Evolutionary conservation across 2,329 filamentous ascomycete genomes (phyloP).

Genomic region (Pyrenophora graminea): DNA sequence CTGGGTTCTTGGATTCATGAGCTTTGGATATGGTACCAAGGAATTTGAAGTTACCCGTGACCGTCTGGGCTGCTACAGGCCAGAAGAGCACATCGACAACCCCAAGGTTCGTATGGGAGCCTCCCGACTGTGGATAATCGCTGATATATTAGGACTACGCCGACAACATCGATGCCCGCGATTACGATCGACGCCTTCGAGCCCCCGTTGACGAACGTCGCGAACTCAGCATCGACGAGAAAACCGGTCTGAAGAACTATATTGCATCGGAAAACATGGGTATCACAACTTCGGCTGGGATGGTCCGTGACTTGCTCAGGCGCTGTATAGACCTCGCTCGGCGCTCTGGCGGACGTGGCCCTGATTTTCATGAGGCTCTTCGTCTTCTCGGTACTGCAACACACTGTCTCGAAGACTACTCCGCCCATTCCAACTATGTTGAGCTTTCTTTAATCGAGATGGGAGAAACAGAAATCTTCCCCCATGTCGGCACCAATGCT

Average conservation of each 20-base stretch:
- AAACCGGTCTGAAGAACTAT: slow-evolving; percentile 79
- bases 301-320: slow-evolving; percentile 74
- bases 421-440: slow-evolving; percentile 91
- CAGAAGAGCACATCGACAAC: slow-evolving; percentile 75
- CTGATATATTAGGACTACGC: slow-evolving; percentile 67
- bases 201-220: slow-evolving; percentile 77
- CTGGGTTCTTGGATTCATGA: slow-evolving; percentile 88
- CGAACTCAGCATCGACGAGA: slow-evolving; percentile 77
- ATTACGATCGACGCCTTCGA: slow-evolving; percentile 80
- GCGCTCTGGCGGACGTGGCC: slow-evolving; percentile 70
- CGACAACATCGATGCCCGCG: slow-evolving; percentile 81
- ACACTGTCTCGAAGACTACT: slow-evolving; percentile 88
- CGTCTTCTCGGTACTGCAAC: slow-evolving; percentile 84
- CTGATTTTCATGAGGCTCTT: slow-evolving; percentile 85
- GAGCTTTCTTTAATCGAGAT: slow-evolving; percentile 88
- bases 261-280: slow-evolving; percentile 81
- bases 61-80: slow-evolving; percentile 76
- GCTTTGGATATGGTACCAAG: slow-evolving; percentile 78
- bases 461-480: slow-evolving; percentile 79
- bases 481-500: slow-evolving; percentile 87
- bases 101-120: slow-evolving; percentile 55
- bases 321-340: slow-evolving; percentile 80
- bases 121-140: not conserved
- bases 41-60: slow-evolving; percentile 86
- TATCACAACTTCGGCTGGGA: slow-evolving; percentile 80